phyloP scores from a whole-genome alignment of 345 rosid genomes.

The Citrus maxima region DNA sequence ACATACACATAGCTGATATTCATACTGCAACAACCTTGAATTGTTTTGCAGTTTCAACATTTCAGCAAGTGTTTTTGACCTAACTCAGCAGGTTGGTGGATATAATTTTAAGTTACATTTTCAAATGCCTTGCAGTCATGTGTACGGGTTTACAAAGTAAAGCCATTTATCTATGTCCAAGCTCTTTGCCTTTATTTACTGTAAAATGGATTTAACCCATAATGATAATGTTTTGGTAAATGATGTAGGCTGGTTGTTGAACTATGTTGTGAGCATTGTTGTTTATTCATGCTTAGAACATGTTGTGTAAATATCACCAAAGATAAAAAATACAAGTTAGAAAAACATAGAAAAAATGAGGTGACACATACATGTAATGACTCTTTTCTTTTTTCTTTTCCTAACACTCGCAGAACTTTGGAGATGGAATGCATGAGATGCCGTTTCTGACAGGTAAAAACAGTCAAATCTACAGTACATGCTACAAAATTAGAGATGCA shows the following conservation, averaged over 20 bases:
- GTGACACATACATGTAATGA: not conserved
- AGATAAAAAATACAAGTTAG: not conserved
- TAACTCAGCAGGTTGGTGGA: constrained; percentile 24
- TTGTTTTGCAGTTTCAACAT: constrained; percentile 17
- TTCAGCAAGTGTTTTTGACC: constrained; percentile 26
- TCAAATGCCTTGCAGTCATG: not conserved
- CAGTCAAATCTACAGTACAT: not conserved
- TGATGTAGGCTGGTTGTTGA: not conserved
- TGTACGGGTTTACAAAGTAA: not conserved
- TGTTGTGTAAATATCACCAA: not conserved
- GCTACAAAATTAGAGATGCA: not conserved
- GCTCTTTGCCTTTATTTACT: not conserved
- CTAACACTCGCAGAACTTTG: constrained; percentile 2
- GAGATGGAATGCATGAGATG: not conserved
- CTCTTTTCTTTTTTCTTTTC: not conserved
- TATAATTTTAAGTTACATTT: not conserved
- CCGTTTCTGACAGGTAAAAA: constrained; percentile 6
- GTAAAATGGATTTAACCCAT: not conserved
- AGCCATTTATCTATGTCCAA: not conserved
- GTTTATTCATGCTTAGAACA: not conserved
- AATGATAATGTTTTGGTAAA: not conserved
- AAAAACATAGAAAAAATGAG: not conserved
- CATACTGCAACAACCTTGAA: constrained; percentile 27
- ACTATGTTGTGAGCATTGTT: not conserved
- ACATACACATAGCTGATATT: constrained; percentile 24